Evolutionary conservation across 352 stramenopile species (phyloP), one percentile per base, ranked within the genome.

Genomic region (Phytophthora hibernalis): DNA sequence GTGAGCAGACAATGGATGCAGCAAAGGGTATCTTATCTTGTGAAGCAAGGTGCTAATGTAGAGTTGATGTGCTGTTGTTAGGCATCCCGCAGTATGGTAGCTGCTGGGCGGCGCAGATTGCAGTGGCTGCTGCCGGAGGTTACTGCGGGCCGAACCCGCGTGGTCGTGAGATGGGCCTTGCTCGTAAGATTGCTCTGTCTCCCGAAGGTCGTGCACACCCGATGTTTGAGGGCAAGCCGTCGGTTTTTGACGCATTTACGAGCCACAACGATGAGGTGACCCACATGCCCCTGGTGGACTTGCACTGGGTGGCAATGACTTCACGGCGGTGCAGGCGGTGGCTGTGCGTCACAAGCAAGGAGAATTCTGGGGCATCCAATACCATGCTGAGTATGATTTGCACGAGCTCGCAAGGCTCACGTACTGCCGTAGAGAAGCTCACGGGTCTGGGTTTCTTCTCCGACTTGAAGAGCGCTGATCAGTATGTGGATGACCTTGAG

Each of bases 181-280:
- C 83, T 38, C 84, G 84, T 59, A 95, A 94, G 68, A 95, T 95
- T 59, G 55, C 74, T 45, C 72, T 95, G 21, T 84, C 86, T 42
- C 81, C 86, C 5, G 84, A 91, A 49, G 86, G 86, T 37, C 84
- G 86, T 35, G 76, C 80, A 43, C 86, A 95, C 65, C 84, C 86
- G 12, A 92, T 95, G 84, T 95, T 82, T 54, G 84, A 95, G 31
- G 85, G 85, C 59, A 93, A 93, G 44, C 82, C 87, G 40, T 82
- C 72, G 10, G 87, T 95, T 21, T 95, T 92, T 69, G 84, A 91
- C 42, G 84, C 83, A 15, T 93, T 93, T 67, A 92, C 79, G 50
- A 92, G 81, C 66, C 87, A 95, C 70, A 91, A 92, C 52, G 87
- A 95, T 58, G 83, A 95, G 71, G 76, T 92, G 60, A 93, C 85